Conservation (phyloP, 805 yeast genomes). For the Schwanniomyces sp. region DNA sequence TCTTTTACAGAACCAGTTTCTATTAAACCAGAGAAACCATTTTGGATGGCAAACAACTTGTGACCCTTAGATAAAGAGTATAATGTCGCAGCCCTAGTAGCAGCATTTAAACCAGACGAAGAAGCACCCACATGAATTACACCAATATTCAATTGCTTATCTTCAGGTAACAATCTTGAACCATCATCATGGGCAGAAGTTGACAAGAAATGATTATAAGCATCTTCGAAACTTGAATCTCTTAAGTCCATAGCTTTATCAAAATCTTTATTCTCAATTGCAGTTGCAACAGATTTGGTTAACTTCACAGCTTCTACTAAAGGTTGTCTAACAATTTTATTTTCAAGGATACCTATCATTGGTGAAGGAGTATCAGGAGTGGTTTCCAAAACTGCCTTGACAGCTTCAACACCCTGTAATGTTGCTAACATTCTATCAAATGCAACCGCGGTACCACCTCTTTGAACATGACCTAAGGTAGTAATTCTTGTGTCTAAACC, state of each 20-base stretch:
- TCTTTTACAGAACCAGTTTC: slow-evolving; percentile 60
- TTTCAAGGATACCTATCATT: slow-evolving; percentile 71
- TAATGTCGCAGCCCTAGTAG: slow-evolving; percentile 72
- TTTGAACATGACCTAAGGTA: slow-evolving; percentile 76
- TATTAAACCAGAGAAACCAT: slow-evolving; percentile 73
- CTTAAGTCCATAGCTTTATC: slow-evolving; percentile 68
- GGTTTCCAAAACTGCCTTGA: slow-evolving; percentile 66
- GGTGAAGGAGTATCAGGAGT: slow-evolving; percentile 77
- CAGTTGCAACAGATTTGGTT: slow-evolving; percentile 71
- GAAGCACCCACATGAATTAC: slow-evolving; percentile 80
- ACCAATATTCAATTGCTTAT: slow-evolving; percentile 61
- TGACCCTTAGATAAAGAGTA: slow-evolving; percentile 78
- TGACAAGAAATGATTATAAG: slow-evolving; percentile 60
- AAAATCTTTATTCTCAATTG: slow-evolving; percentile 65
- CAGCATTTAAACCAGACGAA: slow-evolving; percentile 74
- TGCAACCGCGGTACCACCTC: slow-evolving; percentile 83
- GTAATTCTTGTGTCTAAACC: slow-evolving; percentile 80
- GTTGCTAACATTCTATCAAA: slow-evolving; percentile 72
- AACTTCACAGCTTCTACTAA: slow-evolving; percentile 70
- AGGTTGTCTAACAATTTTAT: slow-evolving; percentile 65
- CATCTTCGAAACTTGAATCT: slow-evolving; percentile 70
- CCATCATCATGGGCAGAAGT: slow-evolving; percentile 43
- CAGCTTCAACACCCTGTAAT: slow-evolving; percentile 81
- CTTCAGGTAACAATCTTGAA: slow-evolving; percentile 42
- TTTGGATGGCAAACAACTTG: slow-evolving; percentile 65